These are phyloP conservation scores for Sporothrix schenckii DNA, from an alignment of 2,329 filamentous ascomycete species.

Conservation along the genomic window DNA sequence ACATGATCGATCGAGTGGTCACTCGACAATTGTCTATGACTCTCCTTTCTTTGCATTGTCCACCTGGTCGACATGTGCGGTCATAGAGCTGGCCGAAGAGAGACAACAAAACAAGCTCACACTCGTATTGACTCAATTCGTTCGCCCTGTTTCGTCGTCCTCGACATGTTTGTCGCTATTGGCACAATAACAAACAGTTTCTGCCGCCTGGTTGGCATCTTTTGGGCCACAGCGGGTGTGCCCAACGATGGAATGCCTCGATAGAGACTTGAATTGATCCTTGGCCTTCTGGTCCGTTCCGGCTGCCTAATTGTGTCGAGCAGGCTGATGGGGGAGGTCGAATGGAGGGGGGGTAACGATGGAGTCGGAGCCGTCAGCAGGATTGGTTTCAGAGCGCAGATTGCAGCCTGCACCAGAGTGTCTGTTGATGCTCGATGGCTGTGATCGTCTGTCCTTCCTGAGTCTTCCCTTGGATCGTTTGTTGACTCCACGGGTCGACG, in stretches of 20 bases:
- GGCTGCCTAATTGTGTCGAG: neutral
- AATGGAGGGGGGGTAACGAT: neutral
- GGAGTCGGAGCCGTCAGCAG: neutral
- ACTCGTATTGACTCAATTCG: neutral
- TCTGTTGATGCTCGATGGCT: neutral
- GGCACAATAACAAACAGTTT: neutral
- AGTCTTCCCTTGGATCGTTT: neutral
- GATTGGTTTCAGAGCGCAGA: neutral
- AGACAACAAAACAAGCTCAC: neutral
- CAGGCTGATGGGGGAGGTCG: too few relatives aligned
- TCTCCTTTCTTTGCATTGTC: slow-evolving; percentile 6
- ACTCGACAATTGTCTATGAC: neutral
- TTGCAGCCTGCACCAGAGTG: neutral
- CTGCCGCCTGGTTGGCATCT: neutral
- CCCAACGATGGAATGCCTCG: neutral
- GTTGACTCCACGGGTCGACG: slow-evolving; percentile 15
- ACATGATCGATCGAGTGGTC: neutral
- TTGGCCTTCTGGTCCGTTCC: neutral
- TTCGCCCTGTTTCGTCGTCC: slow-evolving; percentile 3
- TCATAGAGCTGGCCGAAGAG: neutral
- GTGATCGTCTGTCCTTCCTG: neutral
- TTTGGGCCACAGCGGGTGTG: neutral
- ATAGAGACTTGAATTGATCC: neutral
- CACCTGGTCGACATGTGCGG: neutral
- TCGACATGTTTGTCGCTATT: neutral